Conservation (phyloP, 2,329 filamentous ascomycete genomes). For the Diplodia corticola region DNA sequence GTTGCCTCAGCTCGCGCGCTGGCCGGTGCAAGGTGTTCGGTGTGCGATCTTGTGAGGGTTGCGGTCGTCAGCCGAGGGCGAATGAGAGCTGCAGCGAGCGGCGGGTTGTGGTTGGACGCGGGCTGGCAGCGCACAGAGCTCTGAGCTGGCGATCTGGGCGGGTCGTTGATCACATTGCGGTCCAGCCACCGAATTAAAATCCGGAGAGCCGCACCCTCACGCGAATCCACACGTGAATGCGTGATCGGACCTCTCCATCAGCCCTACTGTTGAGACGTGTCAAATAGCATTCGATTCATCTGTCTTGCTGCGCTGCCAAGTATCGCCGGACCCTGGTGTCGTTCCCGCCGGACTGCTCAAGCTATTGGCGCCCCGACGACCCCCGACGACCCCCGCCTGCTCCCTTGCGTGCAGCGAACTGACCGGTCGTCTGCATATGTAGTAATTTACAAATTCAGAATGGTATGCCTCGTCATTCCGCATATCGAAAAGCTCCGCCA, state of each 20-base stretch:
- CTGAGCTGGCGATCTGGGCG: constrained; percentile 7
- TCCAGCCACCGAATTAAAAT: constrained; percentile 22
- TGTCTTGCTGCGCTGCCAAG: constrained; percentile 4
- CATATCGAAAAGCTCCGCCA: constrained; percentile 12
- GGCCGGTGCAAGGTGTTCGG: constrained; percentile 11
- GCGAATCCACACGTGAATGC: constrained; percentile 15
- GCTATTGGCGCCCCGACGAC: background rate
- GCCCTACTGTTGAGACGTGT: background rate
- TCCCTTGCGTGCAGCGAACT: constrained; percentile 6
- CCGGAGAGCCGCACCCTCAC: constrained; percentile 17
- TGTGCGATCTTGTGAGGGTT: constrained; percentile 5
- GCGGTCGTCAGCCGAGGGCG: constrained; percentile 15
- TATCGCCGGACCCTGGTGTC: constrained; percentile 8
- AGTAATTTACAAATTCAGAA: constrained; percentile 21
- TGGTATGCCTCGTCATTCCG: constrained; percentile 13
- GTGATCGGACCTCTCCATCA: background rate
- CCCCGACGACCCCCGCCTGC: background rate
- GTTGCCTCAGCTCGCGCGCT: constrained; percentile 10
- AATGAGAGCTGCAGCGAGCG: constrained; percentile 22
- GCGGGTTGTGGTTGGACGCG: constrained; percentile 16
- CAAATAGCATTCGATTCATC: constrained; percentile 1
- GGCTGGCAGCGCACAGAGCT: constrained; percentile 18
- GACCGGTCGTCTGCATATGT: constrained; percentile 22
- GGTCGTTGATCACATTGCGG: background rate
- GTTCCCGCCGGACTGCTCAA: constrained; percentile 5